Evolutionary conservation across 208 protist species (phyloP), one percentile per base, ranked within the genome.

Genomic region (Crithidia bombi): DNA sequence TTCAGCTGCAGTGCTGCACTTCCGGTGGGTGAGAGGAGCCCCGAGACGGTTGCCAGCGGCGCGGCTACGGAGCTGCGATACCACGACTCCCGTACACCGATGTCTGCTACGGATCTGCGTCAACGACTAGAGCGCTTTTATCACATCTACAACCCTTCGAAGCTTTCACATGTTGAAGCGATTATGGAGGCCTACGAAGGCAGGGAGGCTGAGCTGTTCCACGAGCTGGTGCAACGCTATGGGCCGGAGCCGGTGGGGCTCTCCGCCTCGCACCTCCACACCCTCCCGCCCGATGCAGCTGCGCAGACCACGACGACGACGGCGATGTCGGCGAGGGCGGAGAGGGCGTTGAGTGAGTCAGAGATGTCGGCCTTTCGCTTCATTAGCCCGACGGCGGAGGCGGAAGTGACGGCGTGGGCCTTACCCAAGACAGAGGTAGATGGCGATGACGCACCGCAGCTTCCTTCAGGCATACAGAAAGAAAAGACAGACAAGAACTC

Each of bases 201-300:
- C 1, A 25, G 64, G 30, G 77, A 89, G 50, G 69, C 80, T 14
- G 51, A 85, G 44, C 72, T 89, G 3, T 86, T 93, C 36, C n/a
- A 38, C 1, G 39, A 65, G n/a, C 62, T 93, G 12, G 72, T 75
- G 17, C 25, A 65, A 54, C 68, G 69, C 21, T 89, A 88, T 68
- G 80, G 80, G 4, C 69, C 77, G 26, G 83, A 74, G 51, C 69
- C 65, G 54, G 52, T 41, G 17, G 28, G 39, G 3, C 41, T 59
- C 14, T 54, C 51, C n/a, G 26, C 39, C 1, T 5, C 25, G 14
- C 14, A 52, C 30, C 39, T 63, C 32, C 12, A 21, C 41, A 9
- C 12, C 11, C 25, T 49, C 44, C 25, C 26, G 19, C 3, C 47
- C 25, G 26, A 33, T n/a, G n/a, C n/a, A n/a, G n/a, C n/a, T n/a